phyloP scores from a whole-genome alignment of 768 basidiomycete species.

The Daedalea quercina region DNA sequence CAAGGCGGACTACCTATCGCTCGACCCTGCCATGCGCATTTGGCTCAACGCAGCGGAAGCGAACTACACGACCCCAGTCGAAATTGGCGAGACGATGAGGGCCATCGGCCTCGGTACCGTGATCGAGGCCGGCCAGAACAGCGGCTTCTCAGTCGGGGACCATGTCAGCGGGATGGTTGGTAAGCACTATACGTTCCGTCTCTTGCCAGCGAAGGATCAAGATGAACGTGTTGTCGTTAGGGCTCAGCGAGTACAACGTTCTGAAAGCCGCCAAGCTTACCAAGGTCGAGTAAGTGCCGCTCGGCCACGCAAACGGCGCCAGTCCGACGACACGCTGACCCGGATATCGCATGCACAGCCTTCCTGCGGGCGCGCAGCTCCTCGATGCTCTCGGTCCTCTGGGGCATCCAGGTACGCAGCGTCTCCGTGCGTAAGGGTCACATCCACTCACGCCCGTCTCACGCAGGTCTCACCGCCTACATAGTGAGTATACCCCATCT shows the following conservation, averaged over 20 bases:
- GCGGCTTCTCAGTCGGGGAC: slow-evolving; percentile 57
- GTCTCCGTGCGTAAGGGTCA: no score
- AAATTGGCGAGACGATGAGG: slow-evolving; percentile 64
- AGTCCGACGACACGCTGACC: not conserved
- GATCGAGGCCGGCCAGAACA: slow-evolving; percentile 46
- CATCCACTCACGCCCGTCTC: slow-evolving; percentile 2
- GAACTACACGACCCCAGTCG: slow-evolving; percentile 57
- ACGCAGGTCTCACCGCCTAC: slow-evolving; percentile 80
- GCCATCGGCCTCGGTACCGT: slow-evolving; percentile 62
- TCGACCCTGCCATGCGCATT: slow-evolving; percentile 87
- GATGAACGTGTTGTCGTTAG: slow-evolving; percentile 24
- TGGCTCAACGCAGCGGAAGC: slow-evolving; percentile 64
- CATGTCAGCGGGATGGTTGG: slow-evolving; percentile 57
- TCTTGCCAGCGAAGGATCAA: not conserved
- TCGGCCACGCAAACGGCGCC: not conserved
- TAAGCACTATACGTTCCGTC: slow-evolving; percentile 17
- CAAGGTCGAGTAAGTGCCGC: slow-evolving; percentile 47
- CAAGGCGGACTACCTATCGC: slow-evolving; percentile 67
- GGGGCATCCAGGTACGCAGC: slow-evolving; percentile 54
- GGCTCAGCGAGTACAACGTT: slow-evolving; percentile 74
- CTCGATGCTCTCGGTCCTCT: slow-evolving; percentile 78
- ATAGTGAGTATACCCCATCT: slow-evolving; percentile 45
- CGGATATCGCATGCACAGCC: slow-evolving; percentile 28
- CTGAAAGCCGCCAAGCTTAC: slow-evolving; percentile 44
- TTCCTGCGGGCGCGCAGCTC: slow-evolving; percentile 50